phyloP scores from a whole-genome alignment of 164 flowering plant genomes.

The Houttuynia cordata region DNA sequence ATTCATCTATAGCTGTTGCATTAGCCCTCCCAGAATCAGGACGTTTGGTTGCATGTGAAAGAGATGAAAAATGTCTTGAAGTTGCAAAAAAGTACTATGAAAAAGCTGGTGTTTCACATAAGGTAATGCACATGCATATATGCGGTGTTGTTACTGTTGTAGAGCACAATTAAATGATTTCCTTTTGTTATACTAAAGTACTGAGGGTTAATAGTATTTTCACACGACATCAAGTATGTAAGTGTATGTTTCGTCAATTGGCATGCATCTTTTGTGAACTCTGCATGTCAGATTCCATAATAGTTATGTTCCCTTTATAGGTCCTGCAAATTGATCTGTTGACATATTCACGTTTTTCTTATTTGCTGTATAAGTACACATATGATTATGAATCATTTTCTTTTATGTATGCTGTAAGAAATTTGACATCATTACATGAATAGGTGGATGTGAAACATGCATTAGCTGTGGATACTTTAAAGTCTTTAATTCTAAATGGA shows the following conservation, averaged over 20 bases:
- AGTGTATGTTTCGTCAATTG: background rate
- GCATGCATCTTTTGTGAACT: background rate
- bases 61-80: conserved; percentile 62
- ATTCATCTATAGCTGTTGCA: conserved; percentile 89
- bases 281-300: background rate
- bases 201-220: background rate
- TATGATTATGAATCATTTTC: no score
- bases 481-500: conserved; percentile 49
- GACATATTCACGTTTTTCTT: background rate
- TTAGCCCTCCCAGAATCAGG: conserved; percentile 77
- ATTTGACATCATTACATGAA: conserved; percentile 2
- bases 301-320: background rate
- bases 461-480: conserved; percentile 57
- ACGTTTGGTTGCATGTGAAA: conserved; percentile 28
- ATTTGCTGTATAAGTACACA: background rate
- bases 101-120: conserved; percentile 74
- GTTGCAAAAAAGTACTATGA: conserved; percentile 66
- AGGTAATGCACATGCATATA: conserved; percentile 27
- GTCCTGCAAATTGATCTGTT: background rate
- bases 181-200: background rate
- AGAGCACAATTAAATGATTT: background rate
- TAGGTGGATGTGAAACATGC: conserved; percentile 70
- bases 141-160: background rate
- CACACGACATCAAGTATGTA: background rate
- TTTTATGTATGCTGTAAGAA: background rate